Percentiles rank a stretch among this genome's conserved stretches.
Evolutionary conservation across 768 basidiomycete species (phyloP).

Genomic region (Rhodotorula graminis): DNA sequence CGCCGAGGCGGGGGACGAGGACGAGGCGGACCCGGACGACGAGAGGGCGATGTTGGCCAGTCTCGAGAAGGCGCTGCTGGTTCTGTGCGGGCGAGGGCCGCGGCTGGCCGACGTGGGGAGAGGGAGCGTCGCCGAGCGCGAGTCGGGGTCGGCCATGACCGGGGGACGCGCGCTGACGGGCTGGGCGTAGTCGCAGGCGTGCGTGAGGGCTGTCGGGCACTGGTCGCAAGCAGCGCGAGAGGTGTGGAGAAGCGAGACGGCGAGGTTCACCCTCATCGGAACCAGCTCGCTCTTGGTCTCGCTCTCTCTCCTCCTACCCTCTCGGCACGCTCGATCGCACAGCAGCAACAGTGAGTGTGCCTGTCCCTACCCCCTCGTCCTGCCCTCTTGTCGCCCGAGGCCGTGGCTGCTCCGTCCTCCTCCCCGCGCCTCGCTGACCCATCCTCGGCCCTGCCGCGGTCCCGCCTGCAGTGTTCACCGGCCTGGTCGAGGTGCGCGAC

Average conservation of each 20-base stretch:
- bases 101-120: background rate
- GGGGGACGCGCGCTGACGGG: too few relatives aligned
- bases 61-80: conserved; percentile 11
- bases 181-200: too few relatives aligned
- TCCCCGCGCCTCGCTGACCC: conserved; percentile 2
- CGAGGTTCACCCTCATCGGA: too few relatives aligned
- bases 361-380: too few relatives aligned
- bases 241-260: too few relatives aligned
- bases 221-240: too few relatives aligned
- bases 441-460: background rate
- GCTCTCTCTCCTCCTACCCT: background rate
- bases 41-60: conserved; percentile 19
- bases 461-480: conserved; percentile 40
- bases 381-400: background rate
- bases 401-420: background rate
- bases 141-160: background rate
- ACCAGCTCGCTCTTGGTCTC: background rate
- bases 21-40: background rate
- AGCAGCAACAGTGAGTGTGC: background rate
- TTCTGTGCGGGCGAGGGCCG: background rate
- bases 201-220: too few relatives aligned
- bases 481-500: conserved; percentile 41
- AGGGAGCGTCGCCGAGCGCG: background rate
- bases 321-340: background rate
- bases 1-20: conserved; percentile 10